Percentiles rank a stretch among this genome's conserved stretches.
Conservation (phyloP, 306 rosid genomes). For the Prunus fruticosa region DNA sequence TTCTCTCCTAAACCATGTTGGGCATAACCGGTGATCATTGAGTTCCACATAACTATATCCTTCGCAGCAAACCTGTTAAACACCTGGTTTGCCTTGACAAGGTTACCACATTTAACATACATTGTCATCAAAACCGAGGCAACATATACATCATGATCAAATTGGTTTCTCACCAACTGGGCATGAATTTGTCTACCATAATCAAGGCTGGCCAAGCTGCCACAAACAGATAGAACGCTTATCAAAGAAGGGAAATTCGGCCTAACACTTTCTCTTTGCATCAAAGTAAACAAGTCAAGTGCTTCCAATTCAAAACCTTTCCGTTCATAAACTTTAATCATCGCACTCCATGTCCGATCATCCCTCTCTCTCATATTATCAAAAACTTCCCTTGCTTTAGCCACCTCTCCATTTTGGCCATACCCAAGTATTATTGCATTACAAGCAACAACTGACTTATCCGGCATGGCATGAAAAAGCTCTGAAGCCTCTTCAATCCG, state of each 20-base stretch:
- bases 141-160: too few relatives aligned
- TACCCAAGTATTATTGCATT: slow-evolving; percentile 1
- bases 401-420: neutral
- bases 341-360: neutral
- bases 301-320: neutral
- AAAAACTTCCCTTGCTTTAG: neutral
- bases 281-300: neutral
- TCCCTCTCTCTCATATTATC: neutral
- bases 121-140: too few relatives aligned
- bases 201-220: neutral
- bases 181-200: too few relatives aligned
- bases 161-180: too few relatives aligned
- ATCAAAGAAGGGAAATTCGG: neutral
- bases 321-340: neutral
- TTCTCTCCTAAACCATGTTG: too few relatives aligned
- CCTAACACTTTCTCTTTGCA: neutral
- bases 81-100: too few relatives aligned
- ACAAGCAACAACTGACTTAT: neutral
- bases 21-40: too few relatives aligned
- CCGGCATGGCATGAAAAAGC: neutral
- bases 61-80: too few relatives aligned
- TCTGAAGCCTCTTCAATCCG: neutral
- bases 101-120: too few relatives aligned
- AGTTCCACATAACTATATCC: too few relatives aligned
- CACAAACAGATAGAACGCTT: neutral